Base-by-base conservation (phyloP, 2,329 filamentous ascomycete species). In the Epichloe elymi region DNA sequence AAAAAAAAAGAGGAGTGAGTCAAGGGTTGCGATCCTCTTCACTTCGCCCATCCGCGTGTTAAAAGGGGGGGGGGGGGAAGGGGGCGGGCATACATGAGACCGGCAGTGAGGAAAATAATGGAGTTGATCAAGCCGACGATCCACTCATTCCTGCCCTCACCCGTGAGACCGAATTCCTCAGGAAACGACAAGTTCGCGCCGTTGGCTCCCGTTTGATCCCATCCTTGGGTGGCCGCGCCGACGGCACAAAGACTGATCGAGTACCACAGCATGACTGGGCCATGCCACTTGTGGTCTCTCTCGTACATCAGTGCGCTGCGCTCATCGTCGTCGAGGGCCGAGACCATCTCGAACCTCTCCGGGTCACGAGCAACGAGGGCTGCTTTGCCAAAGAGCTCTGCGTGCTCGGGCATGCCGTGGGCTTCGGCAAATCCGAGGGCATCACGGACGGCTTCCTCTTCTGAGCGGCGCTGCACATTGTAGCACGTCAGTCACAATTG, bases 141-240 rank as follows among this genome's bases (percentile, higher is more conserved):
- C 59, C 60, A 72, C 57, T 74, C 67, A 50, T 76, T 71, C 64
- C 66, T 71, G 7, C 71, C 70, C 17, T 47, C 46, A 36, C 60
- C 55, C 4, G 56, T 63, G 50, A 67, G 59, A 10, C 60, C 59
- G 68, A 71, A 56, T 59, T 68, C 47, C 67, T 65, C 10, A 0
- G 76, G 77, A 58, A 81, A 82, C 48, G 73, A 76, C 55, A 82
- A 63, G 58, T 78, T 82, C 51, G 79, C 79, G 40, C 77, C 77
- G 58, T 80, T 80, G 50, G 69, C 66, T 26, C 76, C 79, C 5
- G 78, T 82, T 63, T 82, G 76, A 56, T 83, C 79, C 79, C 79
- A 83, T 17, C 80, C 79, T 50, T 74, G 71, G 1, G 76, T 74
- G n/a, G 75, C 75, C 12, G 76, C 76, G 37, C 73, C 75, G 47